Evolutionary conservation across 495 filamentous ascomycete genomes (phyloP).

Genomic region (Oleoguttula mirabilis): DNA sequence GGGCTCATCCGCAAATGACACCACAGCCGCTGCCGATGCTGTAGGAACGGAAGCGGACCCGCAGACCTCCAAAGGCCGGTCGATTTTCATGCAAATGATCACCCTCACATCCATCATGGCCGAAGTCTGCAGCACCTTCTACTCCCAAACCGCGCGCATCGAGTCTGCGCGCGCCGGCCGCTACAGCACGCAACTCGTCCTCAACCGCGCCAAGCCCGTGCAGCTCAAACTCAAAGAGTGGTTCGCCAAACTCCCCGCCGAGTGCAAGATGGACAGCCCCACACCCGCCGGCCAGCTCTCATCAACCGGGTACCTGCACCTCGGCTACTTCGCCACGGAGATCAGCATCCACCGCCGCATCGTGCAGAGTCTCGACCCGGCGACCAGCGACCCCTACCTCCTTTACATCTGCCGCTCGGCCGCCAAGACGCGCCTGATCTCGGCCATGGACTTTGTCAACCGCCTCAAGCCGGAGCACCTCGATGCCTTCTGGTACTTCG

Average conservation of each 20-base stretch:
- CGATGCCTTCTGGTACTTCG: constrained; percentile 50
- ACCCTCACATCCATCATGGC: constrained; percentile 61
- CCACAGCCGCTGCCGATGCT: neutral
- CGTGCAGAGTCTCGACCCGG: constrained; percentile 52
- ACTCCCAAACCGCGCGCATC: constrained; percentile 51
- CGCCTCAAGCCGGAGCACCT: constrained; percentile 31
- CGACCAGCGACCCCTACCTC: constrained; percentile 51
- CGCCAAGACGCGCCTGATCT: constrained; percentile 58
- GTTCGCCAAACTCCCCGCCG: constrained; percentile 54
- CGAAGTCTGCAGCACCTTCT: constrained; percentile 70
- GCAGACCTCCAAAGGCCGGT: constrained; percentile 57
- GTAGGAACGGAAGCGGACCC: constrained; percentile 21
- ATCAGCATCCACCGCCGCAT: constrained; percentile 77
- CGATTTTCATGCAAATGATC: constrained; percentile 62
- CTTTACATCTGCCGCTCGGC: constrained; percentile 92
- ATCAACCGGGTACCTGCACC: constrained; percentile 57
- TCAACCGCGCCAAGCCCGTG: constrained; percentile 67
- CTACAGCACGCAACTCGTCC: constrained; percentile 42
- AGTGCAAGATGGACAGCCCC: constrained; percentile 52
- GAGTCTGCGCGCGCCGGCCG: constrained; percentile 34
- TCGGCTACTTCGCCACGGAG: constrained; percentile 74
- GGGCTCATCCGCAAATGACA: constrained; percentile 16
- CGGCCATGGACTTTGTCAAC: constrained; percentile 36
- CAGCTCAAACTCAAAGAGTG: constrained; percentile 75
- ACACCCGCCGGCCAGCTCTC: constrained; percentile 29